Base-by-base conservation (phyloP, 345 rosid species). In the Carallia brachiata region DNA sequence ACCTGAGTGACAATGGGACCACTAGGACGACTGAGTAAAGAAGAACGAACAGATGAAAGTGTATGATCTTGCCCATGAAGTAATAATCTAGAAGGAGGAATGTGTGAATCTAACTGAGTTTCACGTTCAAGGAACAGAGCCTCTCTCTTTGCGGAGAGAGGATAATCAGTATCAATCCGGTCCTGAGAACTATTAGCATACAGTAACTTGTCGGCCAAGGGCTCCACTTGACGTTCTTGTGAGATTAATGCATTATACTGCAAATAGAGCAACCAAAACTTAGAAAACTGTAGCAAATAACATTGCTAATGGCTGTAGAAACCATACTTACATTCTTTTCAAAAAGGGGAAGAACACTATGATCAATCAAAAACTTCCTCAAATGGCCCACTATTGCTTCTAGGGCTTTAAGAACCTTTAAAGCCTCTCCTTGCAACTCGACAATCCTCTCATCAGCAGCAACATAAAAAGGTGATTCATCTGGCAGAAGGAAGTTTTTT, bases 291-390 rank as follows among this genome's bases (percentile, higher is more conserved):
- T 47, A 60, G 28, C 52, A 62, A 44, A 12, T 44, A 54, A 32
- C 30, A 4, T 50, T 30, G 9, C 17, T 34, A 65, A 31, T 50
- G 19, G 28, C 47, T 12, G 44, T 63, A 60, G 56, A 67, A 12
- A 56, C 37, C 13, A 56, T 40, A 62, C 91, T 84, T 87, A 92
- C 97, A 28, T 77, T 75, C 72, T 88, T 87, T 74, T 92, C 97
- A 66, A 89, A 92, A 58, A 89, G 80, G 77, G 90, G 93, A 80
- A 92, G 83, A 37, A 92, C 92, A 44, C 86, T 79, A 19, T 81
- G 92, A 80, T 92, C 97, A 16, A 90, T 92, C 78, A 89, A 81
- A 78, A 88, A 92, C 79, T 83, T 90, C 76, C 96, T 88, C 31
- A 92, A 73, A 68, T 88, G 96, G 16, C 90, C 87, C 67, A 87